Base-by-base conservation (phyloP, 2,329 filamentous ascomycete species). In the Xylariales sp. region DNA sequence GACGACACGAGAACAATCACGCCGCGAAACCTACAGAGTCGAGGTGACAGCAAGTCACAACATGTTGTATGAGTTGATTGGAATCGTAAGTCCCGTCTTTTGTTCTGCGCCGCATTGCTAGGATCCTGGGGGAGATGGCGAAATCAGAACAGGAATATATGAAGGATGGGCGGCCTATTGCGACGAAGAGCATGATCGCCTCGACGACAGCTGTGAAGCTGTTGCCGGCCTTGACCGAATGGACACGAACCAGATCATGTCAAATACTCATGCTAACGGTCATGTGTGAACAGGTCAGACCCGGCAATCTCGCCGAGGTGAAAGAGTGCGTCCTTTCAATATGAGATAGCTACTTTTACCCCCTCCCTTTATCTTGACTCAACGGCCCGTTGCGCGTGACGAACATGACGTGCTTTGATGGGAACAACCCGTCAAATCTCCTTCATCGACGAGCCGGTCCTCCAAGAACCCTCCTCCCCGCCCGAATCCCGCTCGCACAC, bases 1-100 rank as follows among this genome's bases (percentile, higher is more conserved):
- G 11, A 39, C 24, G 22, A n/a, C 36, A 20, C 15, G 14, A 11
- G 20, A 15, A 28, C 4, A 7, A 18, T 31, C 20, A 20, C 20
- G 20, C 12, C 40, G 28, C 22, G 27, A 36, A 34, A 28, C 20
- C 44, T 51, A 42, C 44, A 33, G 36, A 29, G 31, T 42, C 35
- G 24, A 33, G 31, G 39, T 9, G 15, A 15, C 16, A n/a, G 16
- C 24, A 8, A 38, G 6, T 16, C 5, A 16, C 20, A 74, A 64
- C 51, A 96, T 98, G 93, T 73, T 98, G 70, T 98, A 98, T 75
- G 93, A 98, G 73, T 74, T 97, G 60, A 93, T 98, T 66, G 93
- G 87, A 65, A 84, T 96, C 69, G 93, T 96, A 71, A 58, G 84
- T 71, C 18, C 11, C 24, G 20, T 16, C 38, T 9, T n/a, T n/a